Evolutionary conservation across 768 basidiomycete genomes (phyloP).

Genomic region (Suillus brevipes): DNA sequence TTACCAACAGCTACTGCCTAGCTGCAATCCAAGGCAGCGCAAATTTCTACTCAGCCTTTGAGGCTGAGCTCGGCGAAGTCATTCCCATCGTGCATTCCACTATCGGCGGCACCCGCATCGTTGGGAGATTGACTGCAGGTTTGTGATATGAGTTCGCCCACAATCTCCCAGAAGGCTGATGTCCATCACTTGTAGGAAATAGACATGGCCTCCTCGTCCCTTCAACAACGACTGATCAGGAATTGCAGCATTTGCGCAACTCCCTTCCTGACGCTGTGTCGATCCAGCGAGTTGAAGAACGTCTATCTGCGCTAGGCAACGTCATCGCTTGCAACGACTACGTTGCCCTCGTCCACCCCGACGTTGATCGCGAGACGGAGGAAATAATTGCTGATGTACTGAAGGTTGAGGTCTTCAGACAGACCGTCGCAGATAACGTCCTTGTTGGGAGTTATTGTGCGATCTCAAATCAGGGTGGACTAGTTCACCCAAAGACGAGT

Average conservation of each 20-base stretch:
- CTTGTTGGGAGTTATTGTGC: constrained; percentile 96
- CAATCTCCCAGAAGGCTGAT: not conserved
- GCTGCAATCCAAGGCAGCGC: constrained; percentile 91
- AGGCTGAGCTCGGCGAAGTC: constrained; percentile 89
- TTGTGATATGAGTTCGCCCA: constrained; percentile 12
- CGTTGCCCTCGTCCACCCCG: constrained; percentile 97
- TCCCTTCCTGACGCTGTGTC: constrained; percentile 90
- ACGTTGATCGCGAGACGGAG: constrained; percentile 97
- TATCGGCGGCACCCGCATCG: constrained; percentile 91
- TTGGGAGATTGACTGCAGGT: constrained; percentile 94
- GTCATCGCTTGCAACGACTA: constrained; percentile 99
- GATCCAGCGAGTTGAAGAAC: constrained; percentile 95
- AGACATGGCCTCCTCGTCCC: constrained; percentile 97
- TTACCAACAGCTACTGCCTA: constrained; percentile 98
- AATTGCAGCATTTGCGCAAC: constrained; percentile 96
- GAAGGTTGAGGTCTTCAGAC: constrained; percentile 98
- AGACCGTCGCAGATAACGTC: constrained; percentile 95
- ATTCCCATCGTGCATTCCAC: constrained; percentile 95
- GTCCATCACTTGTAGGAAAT: constrained; percentile 59
- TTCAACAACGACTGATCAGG: constrained; percentile 94
- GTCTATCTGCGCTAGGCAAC: constrained; percentile 95
- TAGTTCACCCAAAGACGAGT: constrained; percentile 97
- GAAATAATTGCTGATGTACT: constrained; percentile 99
- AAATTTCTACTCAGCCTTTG: constrained; percentile 98
- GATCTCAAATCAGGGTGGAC: constrained; percentile 94